These are phyloP conservation scores for Nakazawaea ernobii DNA, from an alignment of 805 yeast species.

Conservation along the genomic window DNA sequence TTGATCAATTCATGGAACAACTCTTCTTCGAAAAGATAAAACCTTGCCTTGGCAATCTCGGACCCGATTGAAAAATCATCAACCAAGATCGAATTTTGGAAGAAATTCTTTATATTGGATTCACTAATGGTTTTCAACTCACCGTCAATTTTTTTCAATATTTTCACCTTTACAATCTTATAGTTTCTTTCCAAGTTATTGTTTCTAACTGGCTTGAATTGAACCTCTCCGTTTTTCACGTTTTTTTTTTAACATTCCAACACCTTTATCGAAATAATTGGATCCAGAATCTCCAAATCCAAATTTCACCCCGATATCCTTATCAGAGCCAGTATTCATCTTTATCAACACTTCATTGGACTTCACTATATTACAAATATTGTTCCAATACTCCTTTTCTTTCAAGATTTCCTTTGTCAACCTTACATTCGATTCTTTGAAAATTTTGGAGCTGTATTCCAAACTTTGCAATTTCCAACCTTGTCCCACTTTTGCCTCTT, in stretches of 20 bases:
- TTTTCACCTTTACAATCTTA: slow-evolving; percentile 53
- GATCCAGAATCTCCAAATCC: slow-evolving; percentile 94
- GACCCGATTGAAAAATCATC: slow-evolving; percentile 32
- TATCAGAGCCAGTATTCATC: slow-evolving; percentile 48
- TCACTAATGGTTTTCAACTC: slow-evolving; percentile 56
- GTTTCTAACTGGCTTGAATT: slow-evolving; percentile 29
- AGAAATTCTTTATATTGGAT: slow-evolving; percentile 29
- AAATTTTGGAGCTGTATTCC: slow-evolving; percentile 43
- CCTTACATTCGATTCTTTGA: slow-evolving; percentile 45
- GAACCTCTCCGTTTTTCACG: slow-evolving; percentile 34
- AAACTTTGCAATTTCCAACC: slow-evolving; percentile 87
- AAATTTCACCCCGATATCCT: slow-evolving; percentile 70
- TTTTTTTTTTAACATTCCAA: slow-evolving; percentile 63
- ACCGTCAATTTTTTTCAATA: slow-evolving; percentile 48
- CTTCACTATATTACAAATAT: slow-evolving; percentile 34
- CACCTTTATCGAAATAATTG: slow-evolving; percentile 63
- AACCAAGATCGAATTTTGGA: slow-evolving; percentile 10
- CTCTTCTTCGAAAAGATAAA: slow-evolving; percentile 82
- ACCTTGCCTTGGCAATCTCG: slow-evolving; percentile 64
- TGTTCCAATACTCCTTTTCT: slow-evolving; percentile 69
- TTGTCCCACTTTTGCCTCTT: slow-evolving; percentile 39
- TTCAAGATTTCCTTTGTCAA: slow-evolving; percentile 48
- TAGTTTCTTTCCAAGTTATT: slow-evolving; percentile 30
- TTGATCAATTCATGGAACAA: slow-evolving; percentile 69
- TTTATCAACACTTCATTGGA: slow-evolving; percentile 63